Evolutionary conservation across 2,329 filamentous ascomycete genomes (phyloP).

Genomic region (Rutstroemia sp.): DNA sequence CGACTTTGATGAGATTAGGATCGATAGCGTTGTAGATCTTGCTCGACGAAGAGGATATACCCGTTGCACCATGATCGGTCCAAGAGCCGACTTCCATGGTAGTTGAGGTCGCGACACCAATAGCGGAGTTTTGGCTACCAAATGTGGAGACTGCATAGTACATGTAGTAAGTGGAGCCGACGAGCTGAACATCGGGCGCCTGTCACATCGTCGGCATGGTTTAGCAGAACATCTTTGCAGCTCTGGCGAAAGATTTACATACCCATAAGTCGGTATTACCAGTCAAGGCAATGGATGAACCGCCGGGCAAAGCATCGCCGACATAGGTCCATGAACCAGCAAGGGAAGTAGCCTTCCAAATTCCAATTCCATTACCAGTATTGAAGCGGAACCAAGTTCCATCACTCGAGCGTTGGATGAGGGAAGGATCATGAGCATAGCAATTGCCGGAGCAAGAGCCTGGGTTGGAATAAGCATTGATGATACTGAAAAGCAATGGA

Average conservation of each 20-base stretch:
- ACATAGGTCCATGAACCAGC: conserved; percentile 36
- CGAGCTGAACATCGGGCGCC: conserved; percentile 55
- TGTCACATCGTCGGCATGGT: background rate
- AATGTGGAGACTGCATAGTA: conserved; percentile 52
- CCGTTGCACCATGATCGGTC: conserved; percentile 50
- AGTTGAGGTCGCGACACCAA: conserved; percentile 38
- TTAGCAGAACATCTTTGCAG: conserved; percentile 8
- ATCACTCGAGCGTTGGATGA: conserved; percentile 35
- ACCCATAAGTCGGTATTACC: conserved; percentile 35
- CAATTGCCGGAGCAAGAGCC: conserved; percentile 35
- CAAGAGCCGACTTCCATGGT: conserved; percentile 47
- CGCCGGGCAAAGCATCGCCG: conserved; percentile 32
- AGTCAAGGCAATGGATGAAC: conserved; percentile 31
- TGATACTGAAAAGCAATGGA: conserved; percentile 3
- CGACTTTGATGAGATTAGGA: conserved; percentile 40
- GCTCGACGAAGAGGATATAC: conserved; percentile 38
- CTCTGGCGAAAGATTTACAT: conserved; percentile 9
- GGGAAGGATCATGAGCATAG: conserved; percentile 35
- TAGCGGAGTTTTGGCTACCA: conserved; percentile 45
- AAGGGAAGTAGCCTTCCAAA: conserved; percentile 32
- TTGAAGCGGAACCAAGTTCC: conserved; percentile 38
- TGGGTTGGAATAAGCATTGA: conserved; percentile 29
- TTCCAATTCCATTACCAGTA: conserved; percentile 34
- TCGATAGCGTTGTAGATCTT: conserved; percentile 56
- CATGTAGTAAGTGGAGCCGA: conserved; percentile 54